Base-by-base conservation (phyloP, 2,329 filamentous ascomycete genomes). In the Microsporum ferrugineum region DNA sequence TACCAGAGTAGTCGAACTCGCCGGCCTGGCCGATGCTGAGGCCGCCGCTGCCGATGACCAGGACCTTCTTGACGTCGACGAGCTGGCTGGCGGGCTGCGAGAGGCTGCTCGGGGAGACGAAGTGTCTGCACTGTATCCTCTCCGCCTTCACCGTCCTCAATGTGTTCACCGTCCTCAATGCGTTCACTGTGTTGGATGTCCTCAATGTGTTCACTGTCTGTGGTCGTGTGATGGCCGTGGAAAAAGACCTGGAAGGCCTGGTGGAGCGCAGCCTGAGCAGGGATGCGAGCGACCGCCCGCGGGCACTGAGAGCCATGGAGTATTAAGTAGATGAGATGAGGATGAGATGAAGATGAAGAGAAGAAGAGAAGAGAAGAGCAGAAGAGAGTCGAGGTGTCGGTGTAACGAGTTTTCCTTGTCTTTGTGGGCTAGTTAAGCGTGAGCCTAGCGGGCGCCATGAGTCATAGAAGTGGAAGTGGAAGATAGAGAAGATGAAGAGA, bases 1-100 rank as follows among this genome's bases (percentile, higher is more conserved):
- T 81, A 95, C 91, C 92, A 75, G 94, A 97, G 77, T 97, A 97
- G 78, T 97, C 92, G 71, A 97, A 97, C 79, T 97, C 92, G 79
- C 92, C 92, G 66, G 92, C 92, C 78, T 97, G 92, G 65, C 92
- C 92, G 83, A 97, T 97, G 74, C 89, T 90, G 68, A 97, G 82
- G 76, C 92, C 92, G 79, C 92, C 92, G 78, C 87, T 91, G 63
- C 92, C 92, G 79, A 97, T 96, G 68, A 97, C 91, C 64, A 97
- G 80, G 59, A 97, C 92, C 80, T 97, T 97, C 80, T 95, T 95
- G 66, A 97, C 91, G 73, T 96, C 84, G 58, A 96, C 87, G 60
- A 88, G 79, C 69, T 92, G 82, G 77, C 89, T 95, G 72, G 90
- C 85, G 68, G 96, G 80, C 76, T 96, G 96, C 64, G 91, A 89